These are phyloP conservation scores for Globisporangium heterothallicum DNA, from an alignment of 352 stramenopile genomes.

Conservation along the genomic window DNA sequence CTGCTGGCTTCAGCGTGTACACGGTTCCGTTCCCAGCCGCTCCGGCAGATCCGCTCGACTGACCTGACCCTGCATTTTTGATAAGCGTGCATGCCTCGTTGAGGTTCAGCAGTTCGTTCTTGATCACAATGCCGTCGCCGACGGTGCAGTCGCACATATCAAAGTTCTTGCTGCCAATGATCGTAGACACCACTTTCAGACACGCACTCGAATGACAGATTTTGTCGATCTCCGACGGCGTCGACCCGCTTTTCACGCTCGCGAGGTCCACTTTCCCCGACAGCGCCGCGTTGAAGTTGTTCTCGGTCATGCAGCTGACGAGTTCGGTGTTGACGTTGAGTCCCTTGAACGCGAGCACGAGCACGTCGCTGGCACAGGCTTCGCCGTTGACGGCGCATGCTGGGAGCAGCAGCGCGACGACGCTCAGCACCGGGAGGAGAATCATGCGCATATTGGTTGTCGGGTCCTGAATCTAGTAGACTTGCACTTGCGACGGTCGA, in stretches of 20 bases:
- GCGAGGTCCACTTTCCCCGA: slow-evolving; percentile 39
- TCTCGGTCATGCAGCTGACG: slow-evolving; percentile 40
- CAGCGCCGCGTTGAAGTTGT: slow-evolving; percentile 44
- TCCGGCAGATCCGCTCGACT: slow-evolving; percentile 1
- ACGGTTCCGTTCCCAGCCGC: slow-evolving; percentile 5
- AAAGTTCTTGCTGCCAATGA: slow-evolving; percentile 43
- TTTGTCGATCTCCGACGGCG: slow-evolving; percentile 28
- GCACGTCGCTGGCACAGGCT: slow-evolving; percentile 32
- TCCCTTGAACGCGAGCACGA: slow-evolving; percentile 40
- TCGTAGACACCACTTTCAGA: slow-evolving; percentile 33
- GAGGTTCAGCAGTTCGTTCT: slow-evolving; percentile 39
- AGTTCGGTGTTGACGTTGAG: slow-evolving; percentile 45
- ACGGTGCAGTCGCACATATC: slow-evolving; percentile 52
- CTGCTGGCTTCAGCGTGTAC: slow-evolving; percentile 1
- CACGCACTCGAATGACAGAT: slow-evolving; percentile 39
- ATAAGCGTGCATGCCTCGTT: slow-evolving; percentile 34
- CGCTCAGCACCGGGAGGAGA: slow-evolving; percentile 2
- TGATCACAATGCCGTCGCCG: slow-evolving; percentile 40
- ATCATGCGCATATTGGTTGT: slow-evolving; percentile 5
- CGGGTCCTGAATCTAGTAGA: slow-evolving; percentile 12
- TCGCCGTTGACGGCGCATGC: slow-evolving; percentile 20
- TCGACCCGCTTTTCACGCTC: slow-evolving; percentile 25
- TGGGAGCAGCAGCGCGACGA: slow-evolving; percentile 17
- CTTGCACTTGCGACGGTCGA: slow-evolving; percentile 24
- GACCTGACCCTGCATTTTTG: background rate